phyloP scores from a whole-genome alignment of 768 basidiomycete genomes.

The Sporobolomyces roseus region DNA sequence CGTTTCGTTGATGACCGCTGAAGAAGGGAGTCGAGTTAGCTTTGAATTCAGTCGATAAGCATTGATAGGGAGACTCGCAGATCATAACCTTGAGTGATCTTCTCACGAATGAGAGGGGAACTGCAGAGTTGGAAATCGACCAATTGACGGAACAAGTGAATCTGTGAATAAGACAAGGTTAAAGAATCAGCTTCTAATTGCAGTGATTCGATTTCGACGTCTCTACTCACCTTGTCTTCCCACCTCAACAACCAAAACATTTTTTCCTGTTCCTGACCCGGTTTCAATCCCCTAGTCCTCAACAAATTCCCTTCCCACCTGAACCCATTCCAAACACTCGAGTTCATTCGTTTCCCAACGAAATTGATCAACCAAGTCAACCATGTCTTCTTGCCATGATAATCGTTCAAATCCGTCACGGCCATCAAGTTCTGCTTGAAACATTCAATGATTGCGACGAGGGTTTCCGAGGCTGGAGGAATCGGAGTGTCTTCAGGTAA shows the following conservation, averaged over 20 bases:
- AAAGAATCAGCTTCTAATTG: not conserved
- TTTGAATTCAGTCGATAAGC: not conserved
- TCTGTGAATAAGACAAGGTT: not conserved
- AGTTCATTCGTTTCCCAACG: not conserved
- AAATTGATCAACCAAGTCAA: conserved; percentile 38
- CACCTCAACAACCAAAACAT: conserved; percentile 32
- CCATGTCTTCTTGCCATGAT: conserved; percentile 37
- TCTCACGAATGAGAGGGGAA: not conserved
- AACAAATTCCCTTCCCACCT: conserved; percentile 28
- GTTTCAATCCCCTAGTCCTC: conserved; percentile 29
- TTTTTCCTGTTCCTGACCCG: conserved; percentile 27
- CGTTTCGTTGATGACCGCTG: conserved; percentile 36
- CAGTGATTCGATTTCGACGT: not conserved
- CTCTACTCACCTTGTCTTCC: conserved; percentile 32
- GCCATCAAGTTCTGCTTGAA: conserved; percentile 5
- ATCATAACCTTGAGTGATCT: conserved; percentile 26
- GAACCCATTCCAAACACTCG: conserved; percentile 14
- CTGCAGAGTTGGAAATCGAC: conserved; percentile 23
- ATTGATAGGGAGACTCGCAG: conserved; percentile 9
- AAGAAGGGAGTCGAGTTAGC: not conserved
- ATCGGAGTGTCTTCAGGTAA: not conserved
- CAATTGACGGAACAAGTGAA: conserved; percentile 30
- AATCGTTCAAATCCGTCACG: conserved; percentile 25
- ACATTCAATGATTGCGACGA: conserved; percentile 7
- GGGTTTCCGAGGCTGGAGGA: not conserved